Evolutionary conservation across 2,329 filamentous ascomycete species (phyloP).

Genomic region (Monosporascus cannonballus): DNA sequence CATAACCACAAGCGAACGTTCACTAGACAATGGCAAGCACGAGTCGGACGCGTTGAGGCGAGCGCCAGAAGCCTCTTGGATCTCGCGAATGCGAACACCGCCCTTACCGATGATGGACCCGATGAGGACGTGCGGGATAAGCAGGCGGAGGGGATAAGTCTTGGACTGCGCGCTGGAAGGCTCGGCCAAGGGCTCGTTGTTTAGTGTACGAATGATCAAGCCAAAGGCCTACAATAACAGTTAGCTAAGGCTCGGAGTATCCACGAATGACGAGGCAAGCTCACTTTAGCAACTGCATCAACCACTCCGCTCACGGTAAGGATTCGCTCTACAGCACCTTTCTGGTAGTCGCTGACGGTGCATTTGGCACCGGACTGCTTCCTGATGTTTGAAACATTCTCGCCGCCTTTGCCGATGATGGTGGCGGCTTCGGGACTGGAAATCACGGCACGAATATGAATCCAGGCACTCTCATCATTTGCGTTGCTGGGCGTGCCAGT

Average conservation of each 20-base stretch:
- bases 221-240: slow-evolving; percentile 69
- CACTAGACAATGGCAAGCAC: slow-evolving; percentile 87
- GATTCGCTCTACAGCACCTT: slow-evolving; percentile 94
- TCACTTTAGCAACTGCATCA: slow-evolving; percentile 92
- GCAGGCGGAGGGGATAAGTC: slow-evolving; percentile 90
- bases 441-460: slow-evolving; percentile 94
- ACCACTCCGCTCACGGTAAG: slow-evolving; percentile 94
- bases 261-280: slow-evolving; percentile 18
- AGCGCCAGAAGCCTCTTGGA: slow-evolving; percentile 94
- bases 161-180: slow-evolving; percentile 91
- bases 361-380: slow-evolving; percentile 95
- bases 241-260: slow-evolving; percentile 8
- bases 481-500: slow-evolving; percentile 41
- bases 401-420: slow-evolving; percentile 95
- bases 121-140: slow-evolving; percentile 95
- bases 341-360: slow-evolving; percentile 96
- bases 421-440: slow-evolving; percentile 96
- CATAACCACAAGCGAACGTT: slow-evolving; percentile 95
- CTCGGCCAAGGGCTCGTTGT: slow-evolving; percentile 87
- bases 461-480: slow-evolving; percentile 91
- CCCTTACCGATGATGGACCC: slow-evolving; percentile 98
- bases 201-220: slow-evolving; percentile 94
- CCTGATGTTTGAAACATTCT: slow-evolving; percentile 96
- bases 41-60: slow-evolving; percentile 94
- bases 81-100: slow-evolving; percentile 92